Percentiles rank a stretch among this genome's conserved stretches.
phyloP scores from a whole-genome alignment of 495 filamentous ascomycete species.

The Neurospora sublineolata region DNA sequence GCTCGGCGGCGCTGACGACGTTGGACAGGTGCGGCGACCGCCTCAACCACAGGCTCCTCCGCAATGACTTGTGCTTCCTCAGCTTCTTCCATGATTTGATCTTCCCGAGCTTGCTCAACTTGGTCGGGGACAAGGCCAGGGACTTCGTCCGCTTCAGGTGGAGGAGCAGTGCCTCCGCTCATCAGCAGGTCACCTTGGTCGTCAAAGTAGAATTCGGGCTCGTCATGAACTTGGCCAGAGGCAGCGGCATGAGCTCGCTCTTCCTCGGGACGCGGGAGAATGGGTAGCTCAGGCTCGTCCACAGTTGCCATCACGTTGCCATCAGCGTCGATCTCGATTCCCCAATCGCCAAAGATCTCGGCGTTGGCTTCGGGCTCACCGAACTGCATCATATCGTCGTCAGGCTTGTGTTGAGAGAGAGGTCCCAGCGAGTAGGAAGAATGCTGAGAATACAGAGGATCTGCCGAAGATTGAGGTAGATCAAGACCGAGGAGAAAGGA shows the following conservation, averaged over 20 bases:
- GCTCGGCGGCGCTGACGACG: conserved; percentile 17
- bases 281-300: conserved; percentile 29
- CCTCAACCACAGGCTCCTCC: conserved; percentile 8
- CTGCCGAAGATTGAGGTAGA: conserved; percentile 9
- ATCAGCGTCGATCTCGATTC: conserved; percentile 30
- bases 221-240: background rate
- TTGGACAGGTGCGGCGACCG: conserved; percentile 12
- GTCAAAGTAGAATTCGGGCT: conserved; percentile 3
- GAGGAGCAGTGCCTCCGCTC: background rate
- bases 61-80: conserved; percentile 1
- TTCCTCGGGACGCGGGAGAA: conserved; percentile 12
- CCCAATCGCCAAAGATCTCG: conserved; percentile 22
- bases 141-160: conserved; percentile 3
- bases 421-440: conserved; percentile 6
- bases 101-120: background rate
- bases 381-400: conserved; percentile 9
- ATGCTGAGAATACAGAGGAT: conserved; percentile 1
- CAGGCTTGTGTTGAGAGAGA: conserved; percentile 12
- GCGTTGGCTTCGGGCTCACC: conserved; percentile 20
- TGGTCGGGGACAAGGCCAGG: conserved; percentile 4
- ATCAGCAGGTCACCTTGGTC: conserved; percentile 14
- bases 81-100: background rate
- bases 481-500: conserved; percentile 13
- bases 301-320: conserved; percentile 21
- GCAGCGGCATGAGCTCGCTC: background rate